Evolutionary conservation across 2,329 filamentous ascomycete genomes (phyloP).

Genomic region (Akanthomyces dipterigenus): DNA sequence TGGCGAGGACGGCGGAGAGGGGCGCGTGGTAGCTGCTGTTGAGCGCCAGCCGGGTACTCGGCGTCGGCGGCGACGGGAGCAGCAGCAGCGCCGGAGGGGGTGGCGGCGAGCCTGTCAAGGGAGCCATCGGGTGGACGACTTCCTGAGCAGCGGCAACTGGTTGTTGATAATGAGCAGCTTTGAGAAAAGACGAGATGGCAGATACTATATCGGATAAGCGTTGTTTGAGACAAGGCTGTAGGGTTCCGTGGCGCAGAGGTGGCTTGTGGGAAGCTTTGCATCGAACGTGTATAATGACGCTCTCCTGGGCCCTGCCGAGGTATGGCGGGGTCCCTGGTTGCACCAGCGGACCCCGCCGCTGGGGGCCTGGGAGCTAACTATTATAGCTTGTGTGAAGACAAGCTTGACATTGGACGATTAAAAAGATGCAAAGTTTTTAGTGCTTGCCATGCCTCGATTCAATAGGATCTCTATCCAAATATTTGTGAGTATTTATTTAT

Average conservation of each 20-base stretch:
- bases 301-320: background rate
- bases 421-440: no score
- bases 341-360: background rate
- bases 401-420: background rate
- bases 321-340: background rate
- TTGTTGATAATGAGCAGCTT: background rate
- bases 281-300: background rate
- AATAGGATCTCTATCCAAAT: no score
- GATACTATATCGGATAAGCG: background rate
- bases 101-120: background rate
- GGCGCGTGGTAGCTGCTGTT: constrained; percentile 54
- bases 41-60: constrained; percentile 44
- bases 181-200: background rate
- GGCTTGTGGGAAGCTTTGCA: background rate
- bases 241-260: background rate
- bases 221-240: background rate
- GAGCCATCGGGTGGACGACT: background rate
- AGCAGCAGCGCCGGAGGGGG: constrained; percentile 42
- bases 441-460: no score
- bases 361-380: background rate
- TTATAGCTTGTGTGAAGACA: background rate
- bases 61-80: constrained; percentile 58
- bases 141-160: background rate
- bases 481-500: no score
- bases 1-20: constrained; percentile 46